These are phyloP conservation scores for Rubus idaeus DNA, from an alignment of 306 rosid genomes.

Conservation along the genomic window DNA sequence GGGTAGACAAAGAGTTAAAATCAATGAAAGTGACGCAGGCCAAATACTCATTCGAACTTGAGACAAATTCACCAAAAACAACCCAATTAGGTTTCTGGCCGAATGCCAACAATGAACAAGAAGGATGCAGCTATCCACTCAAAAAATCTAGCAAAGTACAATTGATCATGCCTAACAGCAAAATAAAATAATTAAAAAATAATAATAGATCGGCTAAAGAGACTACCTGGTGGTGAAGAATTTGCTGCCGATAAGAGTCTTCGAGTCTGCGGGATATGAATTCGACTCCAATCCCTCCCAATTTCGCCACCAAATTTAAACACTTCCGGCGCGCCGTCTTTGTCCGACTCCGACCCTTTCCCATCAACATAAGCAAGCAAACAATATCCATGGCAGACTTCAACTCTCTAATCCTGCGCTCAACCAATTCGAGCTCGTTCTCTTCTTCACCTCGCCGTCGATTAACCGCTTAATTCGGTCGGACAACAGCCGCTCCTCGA, in stretches of 20 bases:
- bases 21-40: constrained; percentile 76
- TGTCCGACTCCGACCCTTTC: constrained; percentile 21
- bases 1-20: constrained; percentile 42
- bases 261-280: constrained; percentile 61
- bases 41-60: constrained; percentile 64
- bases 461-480: too few relatives aligned
- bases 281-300: constrained; percentile 40
- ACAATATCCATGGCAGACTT: constrained; percentile 46
- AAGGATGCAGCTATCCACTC: constrained; percentile 56
- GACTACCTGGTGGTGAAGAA: constrained; percentile 73
- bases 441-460: too few relatives aligned
- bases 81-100: constrained; percentile 91
- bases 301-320: constrained; percentile 40
- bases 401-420: constrained; percentile 59
- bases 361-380: constrained; percentile 33
- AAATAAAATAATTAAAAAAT: not conserved
- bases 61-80: constrained; percentile 78
- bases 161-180: not conserved
- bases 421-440: constrained; percentile 40
- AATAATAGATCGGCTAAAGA: not conserved
- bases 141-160: too few relatives aligned
- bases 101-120: constrained; percentile 78
- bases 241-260: constrained; percentile 68
- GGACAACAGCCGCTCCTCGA: too few relatives aligned
- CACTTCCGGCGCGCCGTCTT: constrained; percentile 26